Evolutionary conservation across 129 eudicot species (phyloP), one percentile per base, ranked within the genome.

Genomic region (Gnaphalium uliginosum): DNA sequence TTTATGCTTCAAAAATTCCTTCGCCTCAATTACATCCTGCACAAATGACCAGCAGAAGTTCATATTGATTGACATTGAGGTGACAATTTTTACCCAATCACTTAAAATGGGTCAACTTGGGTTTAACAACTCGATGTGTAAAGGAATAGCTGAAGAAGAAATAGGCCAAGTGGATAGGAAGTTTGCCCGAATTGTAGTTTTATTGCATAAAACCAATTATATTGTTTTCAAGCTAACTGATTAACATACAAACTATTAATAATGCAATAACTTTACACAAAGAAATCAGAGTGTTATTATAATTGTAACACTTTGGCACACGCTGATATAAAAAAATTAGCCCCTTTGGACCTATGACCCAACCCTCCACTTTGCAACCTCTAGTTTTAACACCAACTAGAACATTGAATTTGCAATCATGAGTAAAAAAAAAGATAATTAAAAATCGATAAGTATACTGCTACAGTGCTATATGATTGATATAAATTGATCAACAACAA

Each of bases 21-120:
- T 82, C n/a, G 82, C 85, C 75, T 77, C 85, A 9, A 71, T 72
- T 67, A 82, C 75, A 41, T 82, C 85, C 85, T 82, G 58, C 79
- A 82, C 59, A 80, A 4, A 39, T 39, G 13, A 8, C 46, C 46
- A 10, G 14, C 46, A 39, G 46, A 39, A 39, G 46, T 39, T 39
- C 46, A 39, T 39, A 39, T 39, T 39, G 14, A 39, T 39, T 39
- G 46, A 39, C 14, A 39, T 39, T 0, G 46, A 39, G 46, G 46
- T 39, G 17, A 2, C 9, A 6, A 35, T 18, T 30, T 9, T 19
- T 13, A 64, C 5, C 9, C 4, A 26, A 59, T n/a, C 9, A 73
- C 26, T 73, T 64, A 54, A 23, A 43, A 64, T 21, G 19, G 27
- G 46, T 59, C 64, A 22, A 70, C 27, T 22, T 0, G 7, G 24